Evolutionary conservation across 2,329 filamentous ascomycete genomes (phyloP).

Genomic region (Exophiala dermatitidis): DNA sequence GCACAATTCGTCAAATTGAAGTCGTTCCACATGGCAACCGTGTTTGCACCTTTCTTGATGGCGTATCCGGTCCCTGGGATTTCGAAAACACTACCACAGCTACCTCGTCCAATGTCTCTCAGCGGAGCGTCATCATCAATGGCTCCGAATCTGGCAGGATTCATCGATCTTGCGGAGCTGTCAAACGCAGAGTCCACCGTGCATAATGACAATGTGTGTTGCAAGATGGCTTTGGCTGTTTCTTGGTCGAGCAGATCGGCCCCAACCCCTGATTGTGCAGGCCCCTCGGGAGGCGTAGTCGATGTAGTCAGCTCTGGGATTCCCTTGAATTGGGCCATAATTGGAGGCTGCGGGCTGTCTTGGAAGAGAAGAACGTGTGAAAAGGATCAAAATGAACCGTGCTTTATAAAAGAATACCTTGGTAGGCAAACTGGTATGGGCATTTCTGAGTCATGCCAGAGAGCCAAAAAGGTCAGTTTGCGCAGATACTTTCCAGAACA

Average conservation of each 20-base stretch:
- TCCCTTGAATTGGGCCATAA: background rate
- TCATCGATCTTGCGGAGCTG: background rate
- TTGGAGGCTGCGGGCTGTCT: background rate
- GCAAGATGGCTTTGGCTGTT: slow-evolving; percentile 3
- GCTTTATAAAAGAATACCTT: too few species aligned
- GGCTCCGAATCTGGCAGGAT: background rate
- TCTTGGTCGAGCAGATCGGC: background rate
- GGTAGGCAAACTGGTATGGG: too few species aligned
- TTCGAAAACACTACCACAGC: slow-evolving; percentile 17
- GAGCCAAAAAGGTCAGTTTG: too few species aligned
- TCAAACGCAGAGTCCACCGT: background rate
- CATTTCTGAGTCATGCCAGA: too few species aligned
- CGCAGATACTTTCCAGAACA: too few species aligned
- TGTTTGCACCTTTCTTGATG: slow-evolving; percentile 9
- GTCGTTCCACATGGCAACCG: slow-evolving; percentile 11
- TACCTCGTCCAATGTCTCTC: slow-evolving; percentile 16
- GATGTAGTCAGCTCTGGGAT: background rate
- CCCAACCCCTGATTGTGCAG: background rate
- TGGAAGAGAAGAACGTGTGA: too few species aligned
- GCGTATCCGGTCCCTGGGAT: slow-evolving; percentile 4
- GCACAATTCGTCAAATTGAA: slow-evolving; percentile 12
- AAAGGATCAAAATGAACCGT: too few species aligned
- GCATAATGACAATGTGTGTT: slow-evolving; percentile 1
- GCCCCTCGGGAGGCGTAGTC: background rate
- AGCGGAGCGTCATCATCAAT: background rate